Conservation (phyloP, 129 eudicot species). For the Daucus carota region DH1_v3.0 NC_030385.2:3244501-3245000, state of each 20-base stretch:
- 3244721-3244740: neutral
- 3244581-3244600: no score
- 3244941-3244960: neutral
- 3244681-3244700: neutral
- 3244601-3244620: no score
- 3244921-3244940: neutral
- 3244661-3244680: neutral
- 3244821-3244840: neutral
- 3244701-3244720: neutral
- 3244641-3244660: neutral
- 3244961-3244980: constrained; percentile 79
- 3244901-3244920: neutral
- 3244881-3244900: neutral
- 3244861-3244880: neutral
- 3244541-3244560: neutral
- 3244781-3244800: neutral
- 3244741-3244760: neutral
- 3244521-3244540: neutral
- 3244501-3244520: neutral
- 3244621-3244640: no score
- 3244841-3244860: neutral
- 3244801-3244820: neutral
- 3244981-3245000: constrained; percentile 72
- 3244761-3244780: neutral
- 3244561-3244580: no score